Evolutionary conservation across 768 basidiomycete species (phyloP), one percentile per base, ranked within the genome.

Genomic region (Lepiota venenata): DNA sequence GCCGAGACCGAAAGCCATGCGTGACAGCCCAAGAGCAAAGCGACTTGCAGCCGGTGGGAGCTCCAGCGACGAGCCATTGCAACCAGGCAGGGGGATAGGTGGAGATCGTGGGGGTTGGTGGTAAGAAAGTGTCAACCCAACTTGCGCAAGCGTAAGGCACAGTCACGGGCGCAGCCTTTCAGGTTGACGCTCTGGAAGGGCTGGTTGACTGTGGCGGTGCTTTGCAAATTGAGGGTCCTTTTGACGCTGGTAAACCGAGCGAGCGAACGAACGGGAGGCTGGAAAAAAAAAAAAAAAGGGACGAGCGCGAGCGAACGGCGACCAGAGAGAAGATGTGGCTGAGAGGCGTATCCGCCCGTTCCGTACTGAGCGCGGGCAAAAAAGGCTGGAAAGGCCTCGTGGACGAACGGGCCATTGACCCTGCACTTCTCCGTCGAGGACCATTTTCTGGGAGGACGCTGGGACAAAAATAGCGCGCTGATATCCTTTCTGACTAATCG

Each of bases 281-380:
- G 5, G 8, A 45, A n/a, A n/a, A n/a, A n/a, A n/a, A n/a, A n/a
- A n/a, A n/a, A n/a, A n/a, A n/a, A n/a, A n/a, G n/a, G n/a, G n/a
- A n/a, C n/a, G n/a, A n/a, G n/a, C n/a, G n/a, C n/a, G n/a, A n/a
- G n/a, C n/a, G n/a, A n/a, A n/a, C n/a, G n/a, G n/a, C n/a, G n/a
- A n/a, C n/a, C n/a, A n/a, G n/a, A n/a, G n/a, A n/a, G n/a, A n/a
- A n/a, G n/a, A n/a, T n/a, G n/a, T n/a, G n/a, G 29, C n/a, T 18
- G 14, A 18, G 10, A 36, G 29, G 8, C 10, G 32, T 16, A 5
- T 4, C 20, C 18, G 11, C 8, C 16, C 32, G 16, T 25, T 9
- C 35, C 32, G n/a, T 47, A 16, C 39, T 56, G 15, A 53, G 49
- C 6, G 25, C 43, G 12, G 54, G 55, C 46, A 49, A 49, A 12